phyloP scores from a whole-genome alignment of 768 basidiomycete species.

The Macrolepiota dolichaula region DNA sequence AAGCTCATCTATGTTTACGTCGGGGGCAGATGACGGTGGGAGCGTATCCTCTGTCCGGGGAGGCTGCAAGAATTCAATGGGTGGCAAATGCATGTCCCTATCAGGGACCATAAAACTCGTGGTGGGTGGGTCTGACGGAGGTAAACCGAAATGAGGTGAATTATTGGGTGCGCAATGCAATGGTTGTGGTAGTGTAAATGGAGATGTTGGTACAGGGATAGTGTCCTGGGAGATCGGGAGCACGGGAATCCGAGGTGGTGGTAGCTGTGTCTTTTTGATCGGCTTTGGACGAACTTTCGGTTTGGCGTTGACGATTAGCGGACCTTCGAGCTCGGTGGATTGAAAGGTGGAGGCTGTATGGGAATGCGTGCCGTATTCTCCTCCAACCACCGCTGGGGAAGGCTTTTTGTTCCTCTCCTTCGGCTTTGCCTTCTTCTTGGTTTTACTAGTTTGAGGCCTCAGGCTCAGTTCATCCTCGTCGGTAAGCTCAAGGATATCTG shows the following conservation, averaged over 20 bases:
- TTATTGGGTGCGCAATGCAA: constrained; percentile 16
- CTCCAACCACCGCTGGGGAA: background rate
- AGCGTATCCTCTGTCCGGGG: constrained; percentile 16
- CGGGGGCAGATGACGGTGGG: constrained; percentile 28
- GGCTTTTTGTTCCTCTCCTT: constrained; percentile 16
- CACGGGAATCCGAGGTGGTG: constrained; percentile 2
- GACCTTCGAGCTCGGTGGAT: background rate
- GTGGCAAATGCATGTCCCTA: constrained; percentile 20
- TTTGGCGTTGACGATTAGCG: constrained; percentile 3
- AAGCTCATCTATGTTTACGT: constrained; percentile 26
- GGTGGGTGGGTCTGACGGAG: constrained; percentile 25
- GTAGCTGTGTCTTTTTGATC: constrained; percentile 16
- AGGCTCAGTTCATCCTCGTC: constrained; percentile 13
- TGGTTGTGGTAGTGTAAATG: constrained; percentile 14
- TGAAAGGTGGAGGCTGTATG: background rate
- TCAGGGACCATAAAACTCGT: constrained; percentile 12
- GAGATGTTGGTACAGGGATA: constrained; percentile 15
- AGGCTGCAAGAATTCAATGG: constrained; percentile 31
- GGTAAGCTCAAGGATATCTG: constrained; percentile 17
- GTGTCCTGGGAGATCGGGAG: constrained; percentile 7
- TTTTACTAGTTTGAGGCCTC: constrained; percentile 8
- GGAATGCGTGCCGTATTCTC: too few relatives aligned
- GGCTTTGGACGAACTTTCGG: constrained; percentile 9
- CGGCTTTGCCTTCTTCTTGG: constrained; percentile 15
- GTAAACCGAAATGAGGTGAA: constrained; percentile 33